Evolutionary conservation across 345 rosid species (phyloP).

Genomic region (Brassica napus): DNA sequence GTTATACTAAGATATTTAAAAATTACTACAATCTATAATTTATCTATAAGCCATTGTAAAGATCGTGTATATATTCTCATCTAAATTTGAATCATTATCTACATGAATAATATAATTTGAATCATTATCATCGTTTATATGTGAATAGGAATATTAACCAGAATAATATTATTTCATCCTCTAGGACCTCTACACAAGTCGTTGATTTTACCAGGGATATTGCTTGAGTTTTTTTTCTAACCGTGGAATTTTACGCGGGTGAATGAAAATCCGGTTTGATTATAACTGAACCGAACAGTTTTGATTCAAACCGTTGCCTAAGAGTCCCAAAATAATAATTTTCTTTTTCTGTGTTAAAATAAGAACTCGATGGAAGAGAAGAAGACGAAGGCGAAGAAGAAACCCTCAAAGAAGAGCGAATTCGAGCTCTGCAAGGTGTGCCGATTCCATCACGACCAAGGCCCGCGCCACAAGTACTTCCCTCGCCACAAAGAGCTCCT

Average conservation of each 20-base stretch:
- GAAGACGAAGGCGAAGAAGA: slow-evolving; percentile 22
- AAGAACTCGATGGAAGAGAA: slow-evolving; percentile 21
- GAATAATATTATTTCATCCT: background rate
- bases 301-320: background rate
- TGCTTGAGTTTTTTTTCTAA: background rate
- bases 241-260: background rate
- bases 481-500: slow-evolving; percentile 68
- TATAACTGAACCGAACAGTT: background rate
- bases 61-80: too few species aligned
- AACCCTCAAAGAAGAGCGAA: slow-evolving; percentile 36
- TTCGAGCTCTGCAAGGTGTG: slow-evolving; percentile 81
- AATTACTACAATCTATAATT: too few species aligned
- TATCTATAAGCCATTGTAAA: too few species aligned
- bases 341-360: background rate
- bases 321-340: background rate
- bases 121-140: too few species aligned
- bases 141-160: too few species aligned
- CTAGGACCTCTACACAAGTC: background rate
- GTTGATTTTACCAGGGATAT: background rate
- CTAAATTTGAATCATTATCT: too few species aligned
- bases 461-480: slow-evolving; percentile 70
- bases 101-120: too few species aligned
- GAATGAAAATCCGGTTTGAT: background rate
- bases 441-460: slow-evolving; percentile 68
- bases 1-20: too few species aligned